Conservation (phyloP, 441 rosid species). For the Corymbia calophylla region DNA sequence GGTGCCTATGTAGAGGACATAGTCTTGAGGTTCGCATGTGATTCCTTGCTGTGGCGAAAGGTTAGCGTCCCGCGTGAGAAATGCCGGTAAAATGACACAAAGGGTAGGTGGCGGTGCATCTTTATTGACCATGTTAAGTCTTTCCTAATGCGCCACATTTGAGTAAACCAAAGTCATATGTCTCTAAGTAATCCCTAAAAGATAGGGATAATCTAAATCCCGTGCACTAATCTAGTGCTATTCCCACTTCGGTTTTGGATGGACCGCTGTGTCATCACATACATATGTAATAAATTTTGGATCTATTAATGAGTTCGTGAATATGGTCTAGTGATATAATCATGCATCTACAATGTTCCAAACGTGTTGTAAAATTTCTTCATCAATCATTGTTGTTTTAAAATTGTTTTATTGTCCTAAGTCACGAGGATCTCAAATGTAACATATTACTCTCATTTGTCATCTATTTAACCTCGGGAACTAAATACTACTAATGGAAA, state of each 20-base stretch:
- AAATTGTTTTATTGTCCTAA: neutral
- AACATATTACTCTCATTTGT: neutral
- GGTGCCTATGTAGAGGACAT: neutral
- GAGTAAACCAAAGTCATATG: neutral
- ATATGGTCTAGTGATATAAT: neutral
- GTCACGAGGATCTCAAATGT: neutral
- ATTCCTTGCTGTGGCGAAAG: neutral
- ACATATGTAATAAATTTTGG: neutral
- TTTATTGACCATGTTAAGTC: too few relatives aligned
- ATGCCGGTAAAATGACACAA: neutral
- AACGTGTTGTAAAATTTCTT: neutral
- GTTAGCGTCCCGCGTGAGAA: neutral
- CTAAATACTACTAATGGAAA: neutral
- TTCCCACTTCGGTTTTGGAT: neutral
- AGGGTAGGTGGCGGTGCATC: too few relatives aligned
- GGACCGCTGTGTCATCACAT: neutral
- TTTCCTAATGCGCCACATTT: too few relatives aligned
- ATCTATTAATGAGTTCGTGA: neutral
- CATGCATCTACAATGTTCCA: neutral
- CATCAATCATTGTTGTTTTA: neutral
- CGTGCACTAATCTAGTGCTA: rapidly evolving
- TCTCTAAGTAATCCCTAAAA: neutral
- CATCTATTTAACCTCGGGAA: neutral
- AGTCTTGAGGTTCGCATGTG: neutral
- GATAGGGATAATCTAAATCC: neutral